A percentile compares a stretch with the other conserved stretches of the same genome.
These are phyloP conservation scores for Auricularia sp. DNA, from an alignment of 768 basidiomycete genomes.

Conservation along the genomic window DNA sequence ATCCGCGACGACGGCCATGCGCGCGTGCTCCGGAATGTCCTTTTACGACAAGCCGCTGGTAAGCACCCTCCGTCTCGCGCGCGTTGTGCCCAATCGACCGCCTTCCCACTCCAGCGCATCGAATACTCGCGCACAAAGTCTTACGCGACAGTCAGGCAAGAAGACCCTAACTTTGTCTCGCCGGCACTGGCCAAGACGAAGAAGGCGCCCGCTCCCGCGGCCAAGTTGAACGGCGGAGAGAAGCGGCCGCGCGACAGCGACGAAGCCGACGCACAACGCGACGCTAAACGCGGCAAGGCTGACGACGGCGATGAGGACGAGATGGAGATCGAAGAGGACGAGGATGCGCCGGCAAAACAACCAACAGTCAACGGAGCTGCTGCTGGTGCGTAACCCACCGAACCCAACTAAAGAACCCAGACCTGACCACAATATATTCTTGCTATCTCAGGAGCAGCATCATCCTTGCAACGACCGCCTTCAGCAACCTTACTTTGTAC, in stretches of 20 bases:
- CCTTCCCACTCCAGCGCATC: slow-evolving; percentile 54
- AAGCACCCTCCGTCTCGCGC: slow-evolving; percentile 26
- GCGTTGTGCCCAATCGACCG: slow-evolving; percentile 9
- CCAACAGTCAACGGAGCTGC: slow-evolving; percentile 29
- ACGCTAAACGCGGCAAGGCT: slow-evolving; percentile 59
- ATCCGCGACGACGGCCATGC: slow-evolving; percentile 83
- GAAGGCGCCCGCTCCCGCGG: slow-evolving; percentile 22
- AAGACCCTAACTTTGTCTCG: slow-evolving; percentile 74
- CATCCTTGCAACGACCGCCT: slow-evolving; percentile 33
- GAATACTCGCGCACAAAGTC: slow-evolving; percentile 86
- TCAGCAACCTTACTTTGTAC: slow-evolving; percentile 54
- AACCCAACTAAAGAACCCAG: neutral
- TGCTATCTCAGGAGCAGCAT: slow-evolving; percentile 30
- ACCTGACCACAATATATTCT: neutral
- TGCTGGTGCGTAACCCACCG: neutral
- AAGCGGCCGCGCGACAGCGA: slow-evolving; percentile 61
- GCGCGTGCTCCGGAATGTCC: slow-evolving; percentile 83
- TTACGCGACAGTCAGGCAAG: slow-evolving; percentile 66
- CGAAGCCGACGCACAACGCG: slow-evolving; percentile 43
- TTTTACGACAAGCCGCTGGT: slow-evolving; percentile 93
- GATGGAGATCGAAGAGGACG: slow-evolving; percentile 91
- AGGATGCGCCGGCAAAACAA: slow-evolving; percentile 26
- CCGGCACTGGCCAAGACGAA: slow-evolving; percentile 56
- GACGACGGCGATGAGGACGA: slow-evolving; percentile 63
- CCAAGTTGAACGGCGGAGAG: slow-evolving; percentile 29